These are phyloP conservation scores for Xerocomellus amylosporus DNA, from an alignment of 768 basidiomycete species.

Conservation along the genomic window DNA sequence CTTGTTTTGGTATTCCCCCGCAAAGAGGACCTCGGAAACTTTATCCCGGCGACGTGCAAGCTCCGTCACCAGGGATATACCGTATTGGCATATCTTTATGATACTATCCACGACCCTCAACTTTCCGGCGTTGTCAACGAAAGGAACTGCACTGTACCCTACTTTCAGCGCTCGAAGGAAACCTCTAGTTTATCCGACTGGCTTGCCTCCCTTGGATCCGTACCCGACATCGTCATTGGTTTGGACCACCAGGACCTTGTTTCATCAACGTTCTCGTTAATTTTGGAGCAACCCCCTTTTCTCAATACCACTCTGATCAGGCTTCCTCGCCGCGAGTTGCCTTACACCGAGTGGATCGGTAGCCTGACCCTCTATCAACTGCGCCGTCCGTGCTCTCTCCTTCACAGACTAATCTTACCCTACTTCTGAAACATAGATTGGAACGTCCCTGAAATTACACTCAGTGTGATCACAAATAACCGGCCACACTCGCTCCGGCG, in stretches of 20 bases:
- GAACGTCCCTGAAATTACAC: conserved; percentile 64
- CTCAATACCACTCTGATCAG: conserved; percentile 37
- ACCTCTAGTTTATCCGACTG: conserved; percentile 25
- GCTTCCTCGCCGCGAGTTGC: conserved; percentile 49
- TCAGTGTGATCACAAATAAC: conserved; percentile 76
- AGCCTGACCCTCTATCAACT: conserved; percentile 53
- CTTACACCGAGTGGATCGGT: conserved; percentile 59
- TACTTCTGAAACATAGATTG: conserved; percentile 51
- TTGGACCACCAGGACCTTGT: conserved; percentile 31
- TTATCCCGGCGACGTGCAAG: conserved; percentile 37
- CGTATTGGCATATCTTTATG: conserved; percentile 34
- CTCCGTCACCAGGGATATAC: conserved; percentile 32
- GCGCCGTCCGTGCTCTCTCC: conserved; percentile 17
- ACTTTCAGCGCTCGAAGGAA: conserved; percentile 14
- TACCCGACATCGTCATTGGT: conserved; percentile 35
- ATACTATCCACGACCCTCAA: background rate
- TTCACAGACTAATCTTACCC: conserved; percentile 1
- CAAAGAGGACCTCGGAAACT: conserved; percentile 32
- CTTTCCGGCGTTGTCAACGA: conserved; percentile 4
- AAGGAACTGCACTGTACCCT: conserved; percentile 18
- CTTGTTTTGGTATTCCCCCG: conserved; percentile 38
- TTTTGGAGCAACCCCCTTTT: conserved; percentile 20
- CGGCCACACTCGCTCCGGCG: conserved; percentile 69
- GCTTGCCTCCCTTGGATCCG: conserved; percentile 28
- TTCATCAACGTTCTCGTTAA: conserved; percentile 19